phyloP scores from a whole-genome alignment of 345 rosid species.

The Euphorbia tirucalli region DNA sequence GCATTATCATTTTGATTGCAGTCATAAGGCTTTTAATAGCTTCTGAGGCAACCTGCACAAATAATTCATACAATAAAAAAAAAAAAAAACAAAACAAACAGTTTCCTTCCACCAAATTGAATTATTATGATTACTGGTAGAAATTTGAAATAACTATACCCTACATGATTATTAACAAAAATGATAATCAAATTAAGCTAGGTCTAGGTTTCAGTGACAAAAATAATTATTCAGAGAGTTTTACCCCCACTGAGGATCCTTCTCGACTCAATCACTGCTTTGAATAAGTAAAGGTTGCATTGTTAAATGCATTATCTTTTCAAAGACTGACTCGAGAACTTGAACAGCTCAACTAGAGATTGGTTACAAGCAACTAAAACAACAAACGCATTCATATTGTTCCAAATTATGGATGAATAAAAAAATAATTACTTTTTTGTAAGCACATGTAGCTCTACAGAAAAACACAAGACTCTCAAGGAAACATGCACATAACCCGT shows the following conservation, averaged over 20 bases:
- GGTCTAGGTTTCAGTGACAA: no score
- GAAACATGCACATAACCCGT: not conserved
- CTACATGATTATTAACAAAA: no score
- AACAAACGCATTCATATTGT: not conserved
- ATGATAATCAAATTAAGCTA: no score
- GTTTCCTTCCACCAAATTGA: not conserved
- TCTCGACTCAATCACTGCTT: no score
- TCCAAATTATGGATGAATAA: no score
- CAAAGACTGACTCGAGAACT: not conserved
- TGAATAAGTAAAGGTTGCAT: not conserved
- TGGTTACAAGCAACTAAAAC: not conserved
- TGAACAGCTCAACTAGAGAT: not conserved
- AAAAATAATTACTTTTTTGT: no score
- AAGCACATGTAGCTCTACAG: not conserved
- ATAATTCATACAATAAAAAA: conserved; percentile 4
- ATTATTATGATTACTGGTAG: no score
- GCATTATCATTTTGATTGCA: conserved; percentile 52
- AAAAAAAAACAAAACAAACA: not conserved
- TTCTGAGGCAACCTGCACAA: conserved; percentile 59
- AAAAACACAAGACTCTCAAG: not conserved
- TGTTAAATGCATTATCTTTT: not conserved
- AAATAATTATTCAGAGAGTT: no score
- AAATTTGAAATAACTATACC: no score
- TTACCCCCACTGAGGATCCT: no score
- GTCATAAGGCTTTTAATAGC: conserved; percentile 59